phyloP scores from a whole-genome alignment of 305 asterid species.

The Rubia peregrina region DNA sequence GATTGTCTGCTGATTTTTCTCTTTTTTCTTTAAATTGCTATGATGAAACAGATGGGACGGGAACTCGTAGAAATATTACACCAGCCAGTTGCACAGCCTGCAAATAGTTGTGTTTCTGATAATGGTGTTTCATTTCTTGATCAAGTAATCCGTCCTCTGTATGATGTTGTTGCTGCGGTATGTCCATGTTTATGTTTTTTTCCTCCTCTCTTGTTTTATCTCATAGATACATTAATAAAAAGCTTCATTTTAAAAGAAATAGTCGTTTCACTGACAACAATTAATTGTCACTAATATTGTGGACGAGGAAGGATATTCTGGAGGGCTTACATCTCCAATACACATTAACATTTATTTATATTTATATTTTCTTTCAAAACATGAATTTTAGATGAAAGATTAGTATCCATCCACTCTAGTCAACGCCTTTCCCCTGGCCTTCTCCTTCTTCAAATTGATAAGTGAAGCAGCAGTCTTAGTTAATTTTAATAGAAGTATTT shows the following conservation, averaged over 20 bases:
- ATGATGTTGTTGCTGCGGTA: slow-evolving; percentile 86
- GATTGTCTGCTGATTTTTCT: slow-evolving; percentile 1
- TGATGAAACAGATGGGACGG: slow-evolving; percentile 79
- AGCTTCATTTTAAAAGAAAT: neutral
- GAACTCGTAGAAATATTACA: slow-evolving; percentile 71
- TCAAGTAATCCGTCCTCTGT: slow-evolving; percentile 76
- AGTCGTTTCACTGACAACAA: slow-evolving; percentile 4
- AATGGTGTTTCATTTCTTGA: slow-evolving; percentile 79
- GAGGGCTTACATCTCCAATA: neutral
- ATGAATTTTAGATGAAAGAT: too few species aligned
- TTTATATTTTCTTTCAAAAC: neutral
- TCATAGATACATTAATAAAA: neutral
- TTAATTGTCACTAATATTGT: neutral
- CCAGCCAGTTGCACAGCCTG: slow-evolving; percentile 74
- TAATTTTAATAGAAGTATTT: neutral
- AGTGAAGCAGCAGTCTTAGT: neutral
- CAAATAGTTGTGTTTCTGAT: slow-evolving; percentile 73
- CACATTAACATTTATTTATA: too few species aligned
- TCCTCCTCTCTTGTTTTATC: slow-evolving; percentile 1
- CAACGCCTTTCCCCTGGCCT: neutral
- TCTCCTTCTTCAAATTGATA: neutral
- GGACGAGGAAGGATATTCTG: neutral
- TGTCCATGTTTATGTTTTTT: slow-evolving; percentile 17
- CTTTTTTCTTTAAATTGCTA: slow-evolving; percentile 8
- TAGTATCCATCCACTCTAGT: neutral